A percentile compares a stretch with the other conserved stretches of the same genome.
Evolutionary conservation across 805 yeast species (phyloP).

Genomic region (Ogataea paraovalis): DNA sequence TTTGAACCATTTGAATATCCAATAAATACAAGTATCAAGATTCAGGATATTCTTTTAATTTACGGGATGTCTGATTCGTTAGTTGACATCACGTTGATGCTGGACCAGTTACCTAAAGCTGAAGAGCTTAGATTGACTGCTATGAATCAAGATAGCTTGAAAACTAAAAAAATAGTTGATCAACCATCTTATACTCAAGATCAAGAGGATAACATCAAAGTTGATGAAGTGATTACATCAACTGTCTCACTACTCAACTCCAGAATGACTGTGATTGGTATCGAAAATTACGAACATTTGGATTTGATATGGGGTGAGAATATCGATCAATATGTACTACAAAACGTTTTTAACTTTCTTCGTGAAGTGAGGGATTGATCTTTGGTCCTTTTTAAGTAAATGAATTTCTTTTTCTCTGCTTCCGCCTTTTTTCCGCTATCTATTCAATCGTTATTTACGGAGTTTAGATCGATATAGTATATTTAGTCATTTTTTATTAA

Average conservation of each 20-base stretch:
- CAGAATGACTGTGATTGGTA: conserved; percentile 38
- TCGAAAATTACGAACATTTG: conserved; percentile 76
- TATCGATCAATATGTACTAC: conserved; percentile 46
- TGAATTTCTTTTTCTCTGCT: too few relatives aligned
- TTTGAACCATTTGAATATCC: conserved; percentile 46
- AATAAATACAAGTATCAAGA: conserved; percentile 46
- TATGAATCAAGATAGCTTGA: background rate
- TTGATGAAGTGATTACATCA: conserved; percentile 7
- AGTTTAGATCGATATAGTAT: too few relatives aligned
- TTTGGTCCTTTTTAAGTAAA: too few relatives aligned
- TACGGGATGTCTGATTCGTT: conserved; percentile 83
- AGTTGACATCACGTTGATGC: conserved; percentile 79
- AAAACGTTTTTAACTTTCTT: conserved; percentile 32
- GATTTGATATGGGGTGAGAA: conserved; percentile 91
- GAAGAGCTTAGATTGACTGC: conserved; percentile 1
- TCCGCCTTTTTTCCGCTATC: background rate
- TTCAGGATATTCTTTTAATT: conserved; percentile 65
- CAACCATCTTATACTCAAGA: background rate
- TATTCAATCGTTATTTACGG: too few relatives aligned
- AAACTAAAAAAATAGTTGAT: background rate
- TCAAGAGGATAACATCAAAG: conserved; percentile 14
- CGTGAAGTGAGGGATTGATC: background rate
- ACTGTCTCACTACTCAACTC: conserved; percentile 2
- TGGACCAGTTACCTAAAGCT: conserved; percentile 37
- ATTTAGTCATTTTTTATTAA: too few relatives aligned